A percentile compares a stretch with the other conserved stretches of the same genome.
These are phyloP conservation scores for Urochloa ruziziensis DNA, from an alignment of 176 grass and related monocot species.

Conservation along the genomic window DNA sequence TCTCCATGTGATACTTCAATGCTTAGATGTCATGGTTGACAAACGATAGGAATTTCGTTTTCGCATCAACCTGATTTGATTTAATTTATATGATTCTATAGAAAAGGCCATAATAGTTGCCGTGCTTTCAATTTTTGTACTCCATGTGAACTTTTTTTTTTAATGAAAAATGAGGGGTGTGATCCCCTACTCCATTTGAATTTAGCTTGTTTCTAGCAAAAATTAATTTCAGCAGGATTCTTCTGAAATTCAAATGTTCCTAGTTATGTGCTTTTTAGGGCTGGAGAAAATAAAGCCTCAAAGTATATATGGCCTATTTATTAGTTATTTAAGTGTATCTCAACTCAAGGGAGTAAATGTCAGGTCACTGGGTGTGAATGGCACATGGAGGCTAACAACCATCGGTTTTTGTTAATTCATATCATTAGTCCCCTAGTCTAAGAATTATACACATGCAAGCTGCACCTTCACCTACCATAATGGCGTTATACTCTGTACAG, in stretches of 20 bases:
- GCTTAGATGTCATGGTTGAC: conserved; percentile 19
- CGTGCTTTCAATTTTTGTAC: too few relatives aligned
- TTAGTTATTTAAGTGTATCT: background rate
- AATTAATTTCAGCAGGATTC: background rate
- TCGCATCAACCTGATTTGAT: background rate
- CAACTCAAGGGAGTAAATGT: background rate
- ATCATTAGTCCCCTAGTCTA: background rate
- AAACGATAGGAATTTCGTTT: background rate
- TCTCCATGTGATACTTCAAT: conserved; percentile 14
- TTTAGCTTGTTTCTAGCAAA: background rate
- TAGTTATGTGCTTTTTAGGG: background rate
- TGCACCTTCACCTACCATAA: conserved; percentile 11
- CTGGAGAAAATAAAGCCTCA: background rate
- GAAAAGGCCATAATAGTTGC: background rate
- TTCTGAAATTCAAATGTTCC: background rate
- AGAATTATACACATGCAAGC: background rate
- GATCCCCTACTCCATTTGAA: too few relatives aligned
- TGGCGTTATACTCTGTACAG: background rate
- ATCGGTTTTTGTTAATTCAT: background rate
- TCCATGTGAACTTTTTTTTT: too few relatives aligned
- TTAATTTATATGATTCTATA: background rate
- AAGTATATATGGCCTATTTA: background rate
- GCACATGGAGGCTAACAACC: conserved; percentile 17
- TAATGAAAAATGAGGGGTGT: too few relatives aligned
- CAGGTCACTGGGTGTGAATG: background rate